Evolutionary conservation across 2,329 filamentous ascomycete genomes (phyloP), one percentile per base, ranked within the genome.

Genomic region (Coniochaeta hoffmannii): DNA sequence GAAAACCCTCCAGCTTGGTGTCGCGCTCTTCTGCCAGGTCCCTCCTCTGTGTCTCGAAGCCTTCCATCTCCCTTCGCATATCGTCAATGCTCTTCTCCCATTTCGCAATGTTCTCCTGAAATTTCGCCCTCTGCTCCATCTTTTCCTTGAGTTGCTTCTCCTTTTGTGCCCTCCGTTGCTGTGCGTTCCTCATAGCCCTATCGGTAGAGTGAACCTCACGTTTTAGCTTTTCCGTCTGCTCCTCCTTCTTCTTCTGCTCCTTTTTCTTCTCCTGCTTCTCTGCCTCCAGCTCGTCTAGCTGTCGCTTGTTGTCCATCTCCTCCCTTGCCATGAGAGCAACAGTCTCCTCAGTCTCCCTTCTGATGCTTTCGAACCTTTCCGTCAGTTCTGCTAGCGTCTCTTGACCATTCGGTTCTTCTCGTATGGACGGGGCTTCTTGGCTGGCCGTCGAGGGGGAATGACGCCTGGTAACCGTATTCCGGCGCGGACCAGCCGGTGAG

Each of bases 191-290:
- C 75, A 95, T 96, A 60, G 89, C 79, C 54, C 90, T 85, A 68
- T 95, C 90, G 6, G 92, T 83, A 49, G 82, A 83, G 53, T 89
- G 86, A 54, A 95, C 86, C 66, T 93, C 87, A 59, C 87, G 87
- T 65, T 88, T 90, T 54, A 97, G 73, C 65, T 91, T 90, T 46
- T 89, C 86, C 51, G 90, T 97, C 53, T 86, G 88, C 64, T 95
- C 90, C 61, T 97, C 93, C 69, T 95, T 96, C 65, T 96, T 90
- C 67, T 89, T 94, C 54, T 94, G 77, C 19, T 86, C 80, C 59
- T 87, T 86, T 64, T 82, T 86, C 68, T 96, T 85, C 53, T 87
- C 81, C 61, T 95, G 89, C 57, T 90, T 87, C 64, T 96, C 90
- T 57, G 85, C 85, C 55, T 86, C 83, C 31, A 96, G 68, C 46